These are phyloP conservation scores for Lentinus brumalis DNA, from an alignment of 768 basidiomycete genomes.

Conservation along the genomic window DNA sequence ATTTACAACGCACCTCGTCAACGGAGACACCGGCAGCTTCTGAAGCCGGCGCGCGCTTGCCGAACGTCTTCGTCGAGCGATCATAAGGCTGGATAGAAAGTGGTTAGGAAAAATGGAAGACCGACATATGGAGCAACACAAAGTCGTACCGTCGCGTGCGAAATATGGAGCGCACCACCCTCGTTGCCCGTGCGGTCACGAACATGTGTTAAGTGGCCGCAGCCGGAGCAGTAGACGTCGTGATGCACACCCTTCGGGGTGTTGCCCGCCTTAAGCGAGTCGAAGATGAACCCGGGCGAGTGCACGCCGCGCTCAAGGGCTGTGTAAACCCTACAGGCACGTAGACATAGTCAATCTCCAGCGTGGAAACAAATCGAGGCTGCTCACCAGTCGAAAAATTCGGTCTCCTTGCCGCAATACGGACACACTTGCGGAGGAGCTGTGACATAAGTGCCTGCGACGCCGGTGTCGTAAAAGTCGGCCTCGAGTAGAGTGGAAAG, in stretches of 20 bases:
- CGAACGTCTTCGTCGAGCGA: conserved; percentile 3
- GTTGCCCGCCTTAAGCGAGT: conserved; percentile 8
- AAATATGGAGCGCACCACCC: conserved; percentile 8
- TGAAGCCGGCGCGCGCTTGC: neutral
- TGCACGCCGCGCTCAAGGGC: conserved; percentile 18
- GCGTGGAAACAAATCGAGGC: neutral
- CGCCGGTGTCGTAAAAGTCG: conserved; percentile 5
- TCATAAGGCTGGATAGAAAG: neutral
- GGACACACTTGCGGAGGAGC: conserved; percentile 3
- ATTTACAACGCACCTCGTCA: too few species aligned
- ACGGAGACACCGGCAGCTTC: too few species aligned
- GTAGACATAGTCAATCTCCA: neutral
- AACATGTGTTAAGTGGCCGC: conserved; percentile 12
- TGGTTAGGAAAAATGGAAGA: neutral
- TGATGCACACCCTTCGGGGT: conserved; percentile 15
- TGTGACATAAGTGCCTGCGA: neutral
- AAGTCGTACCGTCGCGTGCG: neutral
- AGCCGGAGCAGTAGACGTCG: conserved; percentile 23
- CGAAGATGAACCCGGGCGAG: conserved; percentile 17
- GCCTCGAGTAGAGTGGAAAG: conserved; percentile 8
- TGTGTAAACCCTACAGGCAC: conserved; percentile 14
- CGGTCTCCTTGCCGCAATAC: conserved; percentile 18
- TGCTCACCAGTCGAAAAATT: conserved; percentile 20
- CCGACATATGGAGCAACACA: too few species aligned
- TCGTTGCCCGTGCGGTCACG: conserved; percentile 1